Base-by-base conservation (phyloP, 306 rosid genomes). In the Quercus engelmannii region DNA sequence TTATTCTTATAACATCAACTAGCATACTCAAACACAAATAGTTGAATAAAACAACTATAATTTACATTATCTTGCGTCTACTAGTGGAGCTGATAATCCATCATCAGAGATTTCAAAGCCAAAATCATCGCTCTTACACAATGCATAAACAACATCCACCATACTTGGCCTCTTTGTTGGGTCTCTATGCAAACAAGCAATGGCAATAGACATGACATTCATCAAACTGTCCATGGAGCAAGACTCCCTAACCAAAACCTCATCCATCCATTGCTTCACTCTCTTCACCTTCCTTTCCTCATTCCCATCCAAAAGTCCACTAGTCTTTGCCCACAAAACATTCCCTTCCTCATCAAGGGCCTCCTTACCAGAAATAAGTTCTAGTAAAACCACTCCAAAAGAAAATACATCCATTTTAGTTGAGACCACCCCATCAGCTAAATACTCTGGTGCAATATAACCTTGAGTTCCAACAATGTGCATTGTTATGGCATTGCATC, bases 391-490 rank as follows among this genome's bases (percentile, higher is more conserved):
- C 26, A 95, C 97, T 46, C 99, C 99, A 31, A 93, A 95, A 7
- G 99, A 63, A 74, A 95, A 95, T 19, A 93, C 93, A 55, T 95
- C 99, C 96, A 91, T 95, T 79, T 90, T 95, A 0, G 97, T 89
- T 0, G 99, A 93, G 28, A 95, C 98, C 11, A 91, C 86, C 5
- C 98, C 97, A 20, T 95, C 99, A 0, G 89, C 85, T 1, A 92
- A 78, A 83, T 95, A 95, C 46, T 95, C 99, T 0, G 99, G 99
- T 19, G 99, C 90, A 59, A 95, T 95, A 57, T 95, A 95, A 46
- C 99, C 99, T 80, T 92, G 99, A 58, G 99, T 93, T 20, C 98
- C 99, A 19, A 95, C 98, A 26, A 95, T 93, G 85, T 93, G 99
- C 98, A 91, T 95, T 6, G 99, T 95, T 18, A 95, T 95, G 74